Conservation (phyloP, 2,329 filamentous ascomycete genomes). For the Dactylellina leptospora region DNA sequence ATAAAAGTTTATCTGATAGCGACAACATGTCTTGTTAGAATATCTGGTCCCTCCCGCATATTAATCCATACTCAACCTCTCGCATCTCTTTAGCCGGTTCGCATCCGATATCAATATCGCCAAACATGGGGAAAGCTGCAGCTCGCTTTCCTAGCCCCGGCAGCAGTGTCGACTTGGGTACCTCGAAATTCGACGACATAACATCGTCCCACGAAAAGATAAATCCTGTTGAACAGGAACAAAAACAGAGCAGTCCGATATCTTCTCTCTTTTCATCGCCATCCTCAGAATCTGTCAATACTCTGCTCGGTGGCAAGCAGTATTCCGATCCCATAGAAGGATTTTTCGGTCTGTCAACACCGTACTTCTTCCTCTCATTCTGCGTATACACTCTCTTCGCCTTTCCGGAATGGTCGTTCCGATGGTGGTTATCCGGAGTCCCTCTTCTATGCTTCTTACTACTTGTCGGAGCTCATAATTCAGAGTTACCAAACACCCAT, state of each 20-base stretch:
- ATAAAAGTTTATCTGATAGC: conserved; percentile 8
- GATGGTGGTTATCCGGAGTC: conserved; percentile 49
- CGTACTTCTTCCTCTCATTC: conserved; percentile 39
- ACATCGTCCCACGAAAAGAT: not conserved
- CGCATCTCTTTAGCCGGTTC: conserved; percentile 16
- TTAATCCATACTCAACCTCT: not conserved
- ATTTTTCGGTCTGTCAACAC: conserved; percentile 50
- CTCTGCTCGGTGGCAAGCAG: not conserved
- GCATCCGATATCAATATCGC: not conserved
- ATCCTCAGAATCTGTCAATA: not conserved
- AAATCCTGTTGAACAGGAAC: not conserved
- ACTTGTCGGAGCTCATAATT: conserved; percentile 28
- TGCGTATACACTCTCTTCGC: conserved; percentile 36
- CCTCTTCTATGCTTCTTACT: conserved; percentile 46
- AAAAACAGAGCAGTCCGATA: not conserved
- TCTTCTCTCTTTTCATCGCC: not conserved
- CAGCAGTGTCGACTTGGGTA: conserved; percentile 11
- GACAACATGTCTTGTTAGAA: conserved; percentile 3
- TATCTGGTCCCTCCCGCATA: conserved; percentile 4
- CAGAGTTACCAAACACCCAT: conserved; percentile 29
- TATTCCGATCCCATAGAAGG: conserved; percentile 24
- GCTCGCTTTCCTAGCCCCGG: conserved; percentile 26
- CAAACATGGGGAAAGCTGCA: conserved; percentile 40
- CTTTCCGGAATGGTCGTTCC: conserved; percentile 43
- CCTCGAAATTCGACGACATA: not conserved